These are phyloP conservation scores for Curvularia sp. DNA, from an alignment of 2,329 filamentous ascomycete species.

Conservation along the genomic window DNA sequence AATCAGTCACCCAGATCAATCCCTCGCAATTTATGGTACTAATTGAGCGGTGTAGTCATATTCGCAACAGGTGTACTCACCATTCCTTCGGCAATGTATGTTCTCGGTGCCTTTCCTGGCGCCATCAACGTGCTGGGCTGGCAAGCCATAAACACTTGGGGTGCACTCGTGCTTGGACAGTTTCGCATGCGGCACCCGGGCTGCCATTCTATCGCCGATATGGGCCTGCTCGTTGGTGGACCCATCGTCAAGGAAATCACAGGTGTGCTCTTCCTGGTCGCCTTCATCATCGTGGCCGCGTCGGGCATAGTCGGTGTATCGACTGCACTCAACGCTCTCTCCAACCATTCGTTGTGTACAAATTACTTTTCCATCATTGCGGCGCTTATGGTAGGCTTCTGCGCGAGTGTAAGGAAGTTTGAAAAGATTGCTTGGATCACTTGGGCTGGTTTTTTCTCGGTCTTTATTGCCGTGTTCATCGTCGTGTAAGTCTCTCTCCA, in stretches of 20 bases:
- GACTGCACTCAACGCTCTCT: conserved; percentile 67
- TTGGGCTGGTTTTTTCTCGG: conserved; percentile 66
- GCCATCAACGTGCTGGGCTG: conserved; percentile 58
- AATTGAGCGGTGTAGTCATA: conserved; percentile 43
- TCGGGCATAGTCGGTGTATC: conserved; percentile 68
- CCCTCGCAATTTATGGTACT: not conserved
- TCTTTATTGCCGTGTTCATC: conserved; percentile 66
- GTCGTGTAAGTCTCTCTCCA: conserved; percentile 52
- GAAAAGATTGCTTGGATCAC: conserved; percentile 69
- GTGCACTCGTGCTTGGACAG: conserved; percentile 58
- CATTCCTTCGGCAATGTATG: conserved; percentile 59
- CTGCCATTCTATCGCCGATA: conserved; percentile 64
- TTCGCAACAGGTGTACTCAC: conserved; percentile 60
- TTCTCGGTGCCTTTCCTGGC: conserved; percentile 58
- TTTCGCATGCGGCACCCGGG: conserved; percentile 61
- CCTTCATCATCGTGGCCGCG: conserved; percentile 64
- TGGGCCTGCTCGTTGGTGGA: conserved; percentile 65
- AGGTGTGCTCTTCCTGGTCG: conserved; percentile 64
- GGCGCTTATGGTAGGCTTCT: conserved; percentile 58
- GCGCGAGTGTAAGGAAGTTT: conserved; percentile 65
- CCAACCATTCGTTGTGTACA: conserved; percentile 65
- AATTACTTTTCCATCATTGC: conserved; percentile 67
- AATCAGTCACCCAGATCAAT: not conserved
- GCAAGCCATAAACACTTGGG: conserved; percentile 59
- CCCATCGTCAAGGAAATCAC: conserved; percentile 59